Conservation (phyloP, 441 rosid species). For the Theobroma grandiflorum region DNA sequence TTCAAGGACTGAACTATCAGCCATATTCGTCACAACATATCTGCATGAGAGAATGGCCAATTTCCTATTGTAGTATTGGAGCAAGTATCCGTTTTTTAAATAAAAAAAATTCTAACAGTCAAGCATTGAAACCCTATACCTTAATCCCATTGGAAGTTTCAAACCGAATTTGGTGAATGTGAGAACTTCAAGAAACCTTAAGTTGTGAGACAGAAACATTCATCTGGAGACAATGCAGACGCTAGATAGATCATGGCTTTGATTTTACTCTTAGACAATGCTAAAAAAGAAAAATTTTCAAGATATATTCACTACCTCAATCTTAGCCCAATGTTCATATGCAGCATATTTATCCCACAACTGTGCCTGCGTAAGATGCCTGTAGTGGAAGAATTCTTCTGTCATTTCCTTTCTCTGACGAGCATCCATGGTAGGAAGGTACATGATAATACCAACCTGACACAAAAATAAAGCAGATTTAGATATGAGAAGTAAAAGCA, state of each 20-base stretch:
- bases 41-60: neutral
- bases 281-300: neutral
- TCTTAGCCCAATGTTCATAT: slow-evolving; percentile 98
- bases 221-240: neutral
- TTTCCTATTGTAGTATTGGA: neutral
- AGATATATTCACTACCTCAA: slow-evolving; percentile 66
- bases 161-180: neutral
- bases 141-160: neutral
- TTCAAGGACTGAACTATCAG: neutral
- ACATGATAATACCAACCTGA: slow-evolving; percentile 98
- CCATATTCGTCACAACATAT: neutral
- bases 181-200: neutral
- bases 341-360: slow-evolving; percentile 88
- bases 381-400: slow-evolving; percentile 89
- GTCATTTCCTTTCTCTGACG: slow-evolving; percentile 95
- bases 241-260: neutral
- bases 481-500: neutral
- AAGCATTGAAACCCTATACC: neutral
- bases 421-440: slow-evolving; percentile 88
- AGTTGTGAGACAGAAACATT: neutral
- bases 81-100: neutral
- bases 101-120: neutral
- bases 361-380: slow-evolving; percentile 63
- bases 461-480: slow-evolving; percentile 23
- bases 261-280: neutral